A percentile compares a stretch with the other conserved stretches of the same genome.
These are phyloP conservation scores for Cladosporium sphaerospermum DNA, from an alignment of 2,329 filamentous ascomycete genomes.

Conservation along the genomic window DNA sequence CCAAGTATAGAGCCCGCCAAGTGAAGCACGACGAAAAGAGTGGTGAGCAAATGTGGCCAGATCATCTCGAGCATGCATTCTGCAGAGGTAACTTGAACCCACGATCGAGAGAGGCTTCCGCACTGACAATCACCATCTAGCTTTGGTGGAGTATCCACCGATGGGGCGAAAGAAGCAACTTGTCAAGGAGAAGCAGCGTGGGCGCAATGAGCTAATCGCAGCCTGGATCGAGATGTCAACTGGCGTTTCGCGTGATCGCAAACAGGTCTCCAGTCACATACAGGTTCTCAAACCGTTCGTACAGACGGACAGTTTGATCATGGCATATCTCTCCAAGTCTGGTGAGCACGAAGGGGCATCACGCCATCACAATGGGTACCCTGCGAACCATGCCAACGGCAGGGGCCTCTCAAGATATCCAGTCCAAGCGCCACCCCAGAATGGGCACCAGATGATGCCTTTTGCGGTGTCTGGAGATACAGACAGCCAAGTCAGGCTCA, in stretches of 20 bases:
- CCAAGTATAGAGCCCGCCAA: conserved; percentile 41
- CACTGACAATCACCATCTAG: conserved; percentile 18
- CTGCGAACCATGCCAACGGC: conserved; percentile 14
- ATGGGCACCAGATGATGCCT: conserved; percentile 7
- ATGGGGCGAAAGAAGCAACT: conserved; percentile 50
- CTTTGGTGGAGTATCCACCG: conserved; percentile 50
- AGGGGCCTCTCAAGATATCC: conserved; percentile 20
- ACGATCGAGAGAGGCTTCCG: not conserved
- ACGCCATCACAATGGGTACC: conserved; percentile 1
- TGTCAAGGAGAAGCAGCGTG: conserved; percentile 47
- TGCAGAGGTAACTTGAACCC: conserved; percentile 36
- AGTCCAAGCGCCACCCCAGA: conserved; percentile 12
- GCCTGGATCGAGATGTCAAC: conserved; percentile 52
- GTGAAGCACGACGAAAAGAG: conserved; percentile 26
- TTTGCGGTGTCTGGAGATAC: not conserved
- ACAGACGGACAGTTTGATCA: conserved; percentile 45
- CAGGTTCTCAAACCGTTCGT: conserved; percentile 56
- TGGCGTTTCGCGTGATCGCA: conserved; percentile 47
- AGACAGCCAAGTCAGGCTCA: not conserved
- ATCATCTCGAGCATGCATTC: conserved; percentile 43
- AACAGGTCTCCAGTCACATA: conserved; percentile 59
- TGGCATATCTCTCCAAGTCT: conserved; percentile 36
- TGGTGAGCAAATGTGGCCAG: conserved; percentile 41
- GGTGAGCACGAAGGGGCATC: conserved; percentile 22
- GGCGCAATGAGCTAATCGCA: conserved; percentile 57